Base-by-base conservation (phyloP, 495 filamentous ascomycete genomes). In the Aspergillus avenaceus region DNA sequence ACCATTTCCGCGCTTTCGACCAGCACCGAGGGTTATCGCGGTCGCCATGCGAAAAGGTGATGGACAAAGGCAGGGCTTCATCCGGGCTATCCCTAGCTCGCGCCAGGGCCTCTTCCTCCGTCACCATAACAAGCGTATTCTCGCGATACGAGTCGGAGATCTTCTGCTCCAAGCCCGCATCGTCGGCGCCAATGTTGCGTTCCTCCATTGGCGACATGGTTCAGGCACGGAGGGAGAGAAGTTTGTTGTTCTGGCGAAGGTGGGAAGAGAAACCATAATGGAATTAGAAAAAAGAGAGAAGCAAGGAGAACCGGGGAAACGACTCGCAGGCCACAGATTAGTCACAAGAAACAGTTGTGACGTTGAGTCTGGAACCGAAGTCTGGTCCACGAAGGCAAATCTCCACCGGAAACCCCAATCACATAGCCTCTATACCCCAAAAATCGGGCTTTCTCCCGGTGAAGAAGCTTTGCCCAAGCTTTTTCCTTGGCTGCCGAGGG, bases 1-100 rank as follows among this genome's bases (percentile, higher is more conserved):
- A 71, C 74, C 75, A 77, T 61, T 77, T 78, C 19, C 62, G 54
- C 66, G 60, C 67, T 50, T 63, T 52, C 1, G 71, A 62, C 75
- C 75, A 79, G 49, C 72, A 68, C 1, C 75, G 66, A 19, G 76
- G 76, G 48, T 76, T 74, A 24, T 69, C 66, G 2, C 51, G 53
- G 28, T 78, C 76, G 7, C 61, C 54, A 0, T 57, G 51, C 4
- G 50, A 52, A 43, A 74, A 79, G 1, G 58, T 64, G 16, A 73
- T 59, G 24, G 63, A 41, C n/a, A 70, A 52, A 8, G 64, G 59
- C 3, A 65, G 34, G 0, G 64, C 64, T 5, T 63, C 60, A 25
- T 63, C 42, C 3, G 66, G 66, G 12, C 31, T 53, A 21, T 37
- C 50, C 12, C 64, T 45, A 0, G 64, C 66, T 16, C 57, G 64